A percentile compares a stretch with the other conserved stretches of the same genome.
These are phyloP conservation scores for Kokia cookei DNA, from an alignment of 441 rosid genomes.

Conservation along the genomic window DNA sequence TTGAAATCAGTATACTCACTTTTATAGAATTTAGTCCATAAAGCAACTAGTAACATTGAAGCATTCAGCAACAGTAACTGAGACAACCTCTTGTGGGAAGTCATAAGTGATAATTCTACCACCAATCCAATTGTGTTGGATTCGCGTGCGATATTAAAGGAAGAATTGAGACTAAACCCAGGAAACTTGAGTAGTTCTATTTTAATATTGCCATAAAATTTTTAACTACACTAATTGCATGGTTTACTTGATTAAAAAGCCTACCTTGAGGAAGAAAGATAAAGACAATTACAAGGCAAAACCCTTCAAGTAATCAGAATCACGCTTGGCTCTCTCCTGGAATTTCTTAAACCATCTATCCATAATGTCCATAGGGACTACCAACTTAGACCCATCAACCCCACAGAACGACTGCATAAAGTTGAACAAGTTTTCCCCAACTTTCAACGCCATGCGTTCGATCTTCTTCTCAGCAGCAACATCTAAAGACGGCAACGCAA, in stretches of 20 bases:
- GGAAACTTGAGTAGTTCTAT: not conserved
- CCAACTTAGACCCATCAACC: constrained; percentile 70
- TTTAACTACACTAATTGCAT: not conserved
- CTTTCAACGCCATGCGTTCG: constrained; percentile 79
- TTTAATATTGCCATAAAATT: not conserved
- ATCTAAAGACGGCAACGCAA: constrained; percentile 64
- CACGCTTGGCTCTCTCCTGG: constrained; percentile 73
- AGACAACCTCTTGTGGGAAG: not conserved
- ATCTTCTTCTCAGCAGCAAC: constrained; percentile 66
- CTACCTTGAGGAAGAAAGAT: not conserved
- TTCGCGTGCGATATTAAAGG: not conserved
- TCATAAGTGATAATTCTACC: not conserved
- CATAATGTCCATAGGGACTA: constrained; percentile 91
- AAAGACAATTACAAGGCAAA: constrained; percentile 45
- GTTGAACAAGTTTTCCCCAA: constrained; percentile 82
- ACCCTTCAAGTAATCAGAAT: constrained; percentile 71
- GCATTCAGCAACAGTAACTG: not conserved
- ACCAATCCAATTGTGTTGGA: not conserved
- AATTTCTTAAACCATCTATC: constrained; percentile 96
- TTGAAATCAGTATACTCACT: not conserved
- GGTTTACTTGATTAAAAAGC: not conserved
- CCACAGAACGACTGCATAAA: constrained; percentile 98
- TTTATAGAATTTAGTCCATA: not conserved
- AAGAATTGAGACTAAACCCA: not conserved
- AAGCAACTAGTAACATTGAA: not conserved